These are phyloP conservation scores for Emericellopsis atlantica DNA, from an alignment of 2,329 filamentous ascomycete species.

Conservation along the genomic window DNA sequence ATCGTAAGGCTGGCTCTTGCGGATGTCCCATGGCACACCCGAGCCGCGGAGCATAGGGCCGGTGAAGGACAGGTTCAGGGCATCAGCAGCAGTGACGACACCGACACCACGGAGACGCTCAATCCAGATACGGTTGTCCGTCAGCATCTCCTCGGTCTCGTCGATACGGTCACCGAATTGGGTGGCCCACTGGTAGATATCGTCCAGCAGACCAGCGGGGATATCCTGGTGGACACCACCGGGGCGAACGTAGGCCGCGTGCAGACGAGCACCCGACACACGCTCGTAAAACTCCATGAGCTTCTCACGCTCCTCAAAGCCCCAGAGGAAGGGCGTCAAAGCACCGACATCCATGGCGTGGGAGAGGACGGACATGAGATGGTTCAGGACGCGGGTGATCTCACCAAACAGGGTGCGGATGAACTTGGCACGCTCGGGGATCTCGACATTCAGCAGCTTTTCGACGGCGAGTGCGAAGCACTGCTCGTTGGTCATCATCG, in stretches of 20 bases:
- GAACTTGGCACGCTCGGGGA: slow-evolving; percentile 90
- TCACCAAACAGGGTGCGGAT: slow-evolving; percentile 94
- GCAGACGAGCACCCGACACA: slow-evolving; percentile 93
- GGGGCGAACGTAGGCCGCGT: slow-evolving; percentile 92
- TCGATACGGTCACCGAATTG: slow-evolving; percentile 98
- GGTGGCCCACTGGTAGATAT: slow-evolving; percentile 99
- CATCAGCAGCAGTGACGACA: slow-evolving; percentile 81
- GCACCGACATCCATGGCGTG: slow-evolving; percentile 99
- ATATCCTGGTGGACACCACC: slow-evolving; percentile 95
- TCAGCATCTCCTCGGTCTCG: slow-evolving; percentile 96
- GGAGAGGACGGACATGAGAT: slow-evolving; percentile 93
- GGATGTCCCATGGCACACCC: slow-evolving; percentile 89
- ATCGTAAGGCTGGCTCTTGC: slow-evolving; percentile 94
- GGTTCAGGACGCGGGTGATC: slow-evolving; percentile 88
- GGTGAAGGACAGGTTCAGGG: slow-evolving; percentile 93
- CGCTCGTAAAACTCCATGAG: slow-evolving; percentile 99
- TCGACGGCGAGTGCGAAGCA: slow-evolving; percentile 92
- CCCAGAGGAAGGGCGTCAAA: slow-evolving; percentile 96
- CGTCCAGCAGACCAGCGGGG: slow-evolving; percentile 84
- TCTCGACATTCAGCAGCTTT: slow-evolving; percentile 94
- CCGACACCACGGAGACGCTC: slow-evolving; percentile 83
- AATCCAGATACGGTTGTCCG: slow-evolving; percentile 99
- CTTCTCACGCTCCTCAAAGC: slow-evolving; percentile 99
- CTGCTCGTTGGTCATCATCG: slow-evolving; percentile 99
- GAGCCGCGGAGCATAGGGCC: slow-evolving; percentile 97